A percentile compares a stretch with the other conserved stretches of the same genome.
Conservation (phyloP, 371 early-diverging fungal genomes). For the Mycotypha africana region DNA sequence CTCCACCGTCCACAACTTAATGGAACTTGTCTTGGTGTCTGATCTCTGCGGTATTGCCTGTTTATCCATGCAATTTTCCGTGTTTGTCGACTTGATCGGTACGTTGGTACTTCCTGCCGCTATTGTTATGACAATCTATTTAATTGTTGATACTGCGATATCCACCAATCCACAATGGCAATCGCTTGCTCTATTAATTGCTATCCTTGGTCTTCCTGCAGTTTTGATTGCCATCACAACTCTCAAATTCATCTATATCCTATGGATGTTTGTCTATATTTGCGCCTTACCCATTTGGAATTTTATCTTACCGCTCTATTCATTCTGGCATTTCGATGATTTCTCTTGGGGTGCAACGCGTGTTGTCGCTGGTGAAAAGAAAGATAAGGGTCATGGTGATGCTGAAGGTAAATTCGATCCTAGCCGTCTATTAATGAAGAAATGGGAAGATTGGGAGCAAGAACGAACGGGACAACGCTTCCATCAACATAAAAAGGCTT, state of each 20-base stretch:
- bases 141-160: constrained; percentile 53
- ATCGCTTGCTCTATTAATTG: constrained; percentile 67
- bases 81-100: constrained; percentile 94
- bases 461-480: constrained; percentile 50
- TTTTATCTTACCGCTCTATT: constrained; percentile 84
- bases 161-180: constrained; percentile 50
- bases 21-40: constrained; percentile 90
- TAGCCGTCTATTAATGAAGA: constrained; percentile 54
- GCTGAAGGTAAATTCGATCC: constrained; percentile 69
- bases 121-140: constrained; percentile 81
- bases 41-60: constrained; percentile 97
- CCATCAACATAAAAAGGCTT: constrained; percentile 24
- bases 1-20: constrained; percentile 95
- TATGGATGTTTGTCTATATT: constrained; percentile 66
- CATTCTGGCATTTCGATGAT: constrained; percentile 94
- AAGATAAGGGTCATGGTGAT: constrained; percentile 57
- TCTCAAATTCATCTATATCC: constrained; percentile 66
- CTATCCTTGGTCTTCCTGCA: constrained; percentile 77
- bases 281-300: constrained; percentile 94
- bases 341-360: constrained; percentile 88
- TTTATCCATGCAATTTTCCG: constrained; percentile 98
- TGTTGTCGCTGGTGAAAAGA: constrained; percentile 58
- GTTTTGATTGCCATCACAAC: constrained; percentile 83
- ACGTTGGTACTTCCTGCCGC: constrained; percentile 96
- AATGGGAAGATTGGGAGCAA: constrained; percentile 72